Conservation (phyloP, 345 rosid species). For the Nasturtium officinale region DNA sequence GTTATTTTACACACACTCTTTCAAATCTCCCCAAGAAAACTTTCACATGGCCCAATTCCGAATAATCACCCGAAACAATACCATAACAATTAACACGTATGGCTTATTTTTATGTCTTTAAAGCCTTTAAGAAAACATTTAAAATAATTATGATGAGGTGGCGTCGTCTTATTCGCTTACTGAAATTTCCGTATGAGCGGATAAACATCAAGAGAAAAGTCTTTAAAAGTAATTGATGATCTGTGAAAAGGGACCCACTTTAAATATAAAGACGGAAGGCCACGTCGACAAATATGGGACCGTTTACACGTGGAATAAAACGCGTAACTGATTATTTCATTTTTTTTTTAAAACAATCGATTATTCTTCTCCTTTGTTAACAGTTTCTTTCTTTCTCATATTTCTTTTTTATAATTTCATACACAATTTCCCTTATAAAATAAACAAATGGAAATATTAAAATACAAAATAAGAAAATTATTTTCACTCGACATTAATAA, state of each 20-base stretch:
- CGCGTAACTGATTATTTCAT: conserved; percentile 6
- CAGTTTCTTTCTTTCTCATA: neutral
- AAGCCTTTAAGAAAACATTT: neutral
- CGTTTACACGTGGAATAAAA: conserved; percentile 31
- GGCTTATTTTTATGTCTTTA: neutral
- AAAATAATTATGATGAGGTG: neutral
- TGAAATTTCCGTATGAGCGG: neutral
- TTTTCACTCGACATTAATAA: conserved; percentile 13
- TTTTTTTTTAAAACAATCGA: neutral
- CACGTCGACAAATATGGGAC: conserved; percentile 3
- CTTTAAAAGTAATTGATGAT: neutral
- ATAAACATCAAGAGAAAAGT: conserved; percentile 23
- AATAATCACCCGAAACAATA: neutral
- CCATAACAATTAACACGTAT: no score
- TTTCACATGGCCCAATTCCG: neutral
- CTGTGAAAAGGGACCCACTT: neutral
- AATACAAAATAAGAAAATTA: neutral
- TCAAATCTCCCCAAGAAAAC: neutral
- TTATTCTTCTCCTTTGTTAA: neutral
- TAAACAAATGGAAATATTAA: neutral
- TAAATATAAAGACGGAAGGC: conserved; percentile 9
- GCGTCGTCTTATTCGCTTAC: neutral
- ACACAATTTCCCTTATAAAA: neutral
- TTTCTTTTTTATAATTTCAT: neutral
- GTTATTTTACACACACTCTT: no score